Evolutionary conservation across 2,329 filamentous ascomycete species (phyloP), one percentile per base, ranked within the genome.

Genomic region (Neonectria neomacrospora): DNA sequence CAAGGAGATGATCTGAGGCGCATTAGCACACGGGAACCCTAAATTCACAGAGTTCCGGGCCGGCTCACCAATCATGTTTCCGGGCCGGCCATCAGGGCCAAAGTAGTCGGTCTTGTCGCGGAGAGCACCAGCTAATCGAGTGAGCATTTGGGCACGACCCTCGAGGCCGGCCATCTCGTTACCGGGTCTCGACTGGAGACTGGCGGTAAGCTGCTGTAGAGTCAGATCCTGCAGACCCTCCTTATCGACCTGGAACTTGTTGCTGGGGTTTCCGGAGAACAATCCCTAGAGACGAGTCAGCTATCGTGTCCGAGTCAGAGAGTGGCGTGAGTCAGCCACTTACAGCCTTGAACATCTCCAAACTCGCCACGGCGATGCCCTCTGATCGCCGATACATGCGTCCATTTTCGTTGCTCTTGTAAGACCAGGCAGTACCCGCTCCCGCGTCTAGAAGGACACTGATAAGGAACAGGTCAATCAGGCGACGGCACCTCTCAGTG

Each of bases 231-330:
- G 88, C 69, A 99, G 82, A 0, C 91, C 96, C 6, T 88, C 88
- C 67, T 91, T 93, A 80, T 99, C 95, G 28, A 98, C 96, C 77
- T 97, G 94, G 74, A 89, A 93, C 54, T 93, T 94, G 79, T 97
- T 93, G 61, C 81, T 85, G 3, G 88, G 83, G 75, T 95, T 88
- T 78, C 94, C 92, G 68, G 94, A 97, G 80, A 98, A 98, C 34
- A 93, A 75, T 34, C 96, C 96, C 82, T 88, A 58, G 52, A 5
- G 7, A 39, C 45, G 41, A n/a, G 47, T 75, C 55, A 73, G 74
- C 34, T 63, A 50, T n/a, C 45, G 45, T 14, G 30, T 23, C 5
- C n/a, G 28, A 44, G n/a, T 16, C 22, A 20, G 34, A 37, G 10
- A 59, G 20, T 7, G 6, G 14, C 44, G 34, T 52, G 54, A 54